Base-by-base conservation (phyloP, 2,329 filamentous ascomycete species). In the Trichoderma semiorbis region DNA sequence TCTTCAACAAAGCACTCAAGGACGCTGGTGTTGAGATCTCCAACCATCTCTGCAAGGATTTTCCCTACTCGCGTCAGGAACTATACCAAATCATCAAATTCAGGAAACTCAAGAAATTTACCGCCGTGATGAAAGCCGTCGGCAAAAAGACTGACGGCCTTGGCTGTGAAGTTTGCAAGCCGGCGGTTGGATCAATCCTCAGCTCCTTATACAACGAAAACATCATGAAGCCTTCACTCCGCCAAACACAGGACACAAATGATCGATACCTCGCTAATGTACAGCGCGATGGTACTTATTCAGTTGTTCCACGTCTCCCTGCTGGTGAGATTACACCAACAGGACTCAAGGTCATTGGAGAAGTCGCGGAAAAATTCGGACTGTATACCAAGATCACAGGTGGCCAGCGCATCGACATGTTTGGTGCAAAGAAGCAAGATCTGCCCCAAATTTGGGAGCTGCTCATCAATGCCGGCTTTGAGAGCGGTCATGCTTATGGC, bases 301-400 rank as follows among this genome's bases (percentile, higher is more conserved):
- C 92, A 1, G 94, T 97, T 12, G 88, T 97, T 0, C 94, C 94
- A 3, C 90, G 94, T 58, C 90, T 97, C 1, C 87, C 93, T 2
- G 94, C 89, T 60, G 94, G 94, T 72, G 94, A 97, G 81, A 96
- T 97, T 78, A 96, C 93, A 0, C 91, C 94, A 0, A 92, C 96
- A 63, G 94, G 93, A 79, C 87, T 97, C 66, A 92, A 97, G 61
- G 88, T 91, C 71, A 94, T 97, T 72, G 94, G 93, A 0, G 89
- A 90, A 70, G 93, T 97, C 0, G 94, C 94, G 0, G 93, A 93
- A 83, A 91, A 95, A 79, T 97, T 93, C 78, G 87, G 88, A 43
- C 84, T 97, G 7, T 97, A 97, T 83, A 94, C 91, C 78, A 97
- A 97, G 82, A 97, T 97, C 78, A 97, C 94, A 0, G 94, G 94